Conservation (phyloP, 371 early-diverging fungal species). For the Saksenaea oblongispora region DNA sequence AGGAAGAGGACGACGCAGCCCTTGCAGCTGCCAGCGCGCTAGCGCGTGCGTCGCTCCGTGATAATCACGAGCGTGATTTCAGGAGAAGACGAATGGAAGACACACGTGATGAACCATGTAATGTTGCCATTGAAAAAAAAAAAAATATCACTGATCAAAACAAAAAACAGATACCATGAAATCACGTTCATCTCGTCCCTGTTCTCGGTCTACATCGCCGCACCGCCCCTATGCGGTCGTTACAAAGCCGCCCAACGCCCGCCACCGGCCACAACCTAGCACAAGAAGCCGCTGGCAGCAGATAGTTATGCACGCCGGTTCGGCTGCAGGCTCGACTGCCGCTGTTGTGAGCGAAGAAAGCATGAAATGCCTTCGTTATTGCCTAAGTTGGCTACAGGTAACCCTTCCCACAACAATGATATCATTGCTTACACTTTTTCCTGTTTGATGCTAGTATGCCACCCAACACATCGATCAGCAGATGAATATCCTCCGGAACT, state of each 20-base stretch:
- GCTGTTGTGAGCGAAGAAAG: conserved; percentile 80
- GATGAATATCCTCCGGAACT: conserved; percentile 68
- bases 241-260: conserved; percentile 19
- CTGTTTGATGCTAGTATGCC: conserved; percentile 67
- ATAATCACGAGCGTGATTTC: conserved; percentile 26
- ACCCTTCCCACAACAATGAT: background rate
- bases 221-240: conserved; percentile 37
- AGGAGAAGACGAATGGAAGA: conserved; percentile 34
- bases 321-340: conserved; percentile 72
- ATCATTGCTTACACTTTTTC: conserved; percentile 5
- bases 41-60: conserved; percentile 37
- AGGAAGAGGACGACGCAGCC: conserved; percentile 42
- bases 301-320: conserved; percentile 69
- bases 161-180: conserved; percentile 13
- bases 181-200: conserved; percentile 22
- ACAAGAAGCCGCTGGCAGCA: conserved; percentile 69
- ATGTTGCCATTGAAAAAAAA: background rate
- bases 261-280: conserved; percentile 21
- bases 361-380: conserved; percentile 77
- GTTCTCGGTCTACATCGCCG: conserved; percentile 47
- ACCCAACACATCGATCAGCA: conserved; percentile 81
- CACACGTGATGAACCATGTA: conserved; percentile 32
- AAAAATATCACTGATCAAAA: background rate
- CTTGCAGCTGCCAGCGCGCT: conserved; percentile 42
- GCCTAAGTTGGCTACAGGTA: conserved; percentile 80